phyloP scores from a whole-genome alignment of 2,329 filamentous ascomycete species.

The Teratosphaeriaceae sp. region DNA sequence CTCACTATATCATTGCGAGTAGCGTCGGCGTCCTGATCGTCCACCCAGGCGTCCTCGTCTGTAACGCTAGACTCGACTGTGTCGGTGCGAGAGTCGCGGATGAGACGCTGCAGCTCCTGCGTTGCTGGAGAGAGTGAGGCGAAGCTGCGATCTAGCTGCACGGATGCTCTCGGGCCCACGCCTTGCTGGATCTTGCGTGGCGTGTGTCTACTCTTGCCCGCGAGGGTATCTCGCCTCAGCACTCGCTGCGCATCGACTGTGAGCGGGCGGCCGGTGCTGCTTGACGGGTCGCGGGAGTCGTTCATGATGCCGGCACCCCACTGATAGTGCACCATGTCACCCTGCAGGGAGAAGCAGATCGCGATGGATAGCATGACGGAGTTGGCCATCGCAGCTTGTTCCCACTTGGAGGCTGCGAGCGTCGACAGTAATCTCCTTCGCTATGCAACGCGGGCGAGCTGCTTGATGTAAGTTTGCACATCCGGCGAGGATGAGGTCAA shows the following conservation, averaged over 20 bases:
- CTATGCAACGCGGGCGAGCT: no score
- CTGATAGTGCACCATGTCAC: not conserved
- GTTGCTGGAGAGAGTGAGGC: not conserved
- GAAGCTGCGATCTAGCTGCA: slow-evolving; percentile 1
- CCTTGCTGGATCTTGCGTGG: no score
- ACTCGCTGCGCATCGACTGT: no score
- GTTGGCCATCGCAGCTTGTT: not conserved
- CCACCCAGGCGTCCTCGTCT: not conserved
- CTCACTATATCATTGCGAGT: not conserved
- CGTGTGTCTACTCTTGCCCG: no score
- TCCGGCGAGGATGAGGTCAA: no score
- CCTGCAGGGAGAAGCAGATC: not conserved
- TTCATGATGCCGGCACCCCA: no score
- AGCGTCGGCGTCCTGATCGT: not conserved
- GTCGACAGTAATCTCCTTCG: no score
- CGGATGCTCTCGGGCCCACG: not conserved
- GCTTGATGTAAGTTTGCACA: no score
- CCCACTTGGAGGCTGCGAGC: no score
- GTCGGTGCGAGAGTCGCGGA: not conserved
- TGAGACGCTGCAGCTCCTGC: not conserved
- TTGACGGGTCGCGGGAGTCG: no score
- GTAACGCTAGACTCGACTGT: not conserved
- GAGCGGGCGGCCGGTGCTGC: no score
- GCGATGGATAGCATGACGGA: not conserved
- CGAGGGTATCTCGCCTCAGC: no score